Evolutionary conservation across 257 asterid genomes (phyloP).

Genomic region (Sherardia arvensis): DNA sequence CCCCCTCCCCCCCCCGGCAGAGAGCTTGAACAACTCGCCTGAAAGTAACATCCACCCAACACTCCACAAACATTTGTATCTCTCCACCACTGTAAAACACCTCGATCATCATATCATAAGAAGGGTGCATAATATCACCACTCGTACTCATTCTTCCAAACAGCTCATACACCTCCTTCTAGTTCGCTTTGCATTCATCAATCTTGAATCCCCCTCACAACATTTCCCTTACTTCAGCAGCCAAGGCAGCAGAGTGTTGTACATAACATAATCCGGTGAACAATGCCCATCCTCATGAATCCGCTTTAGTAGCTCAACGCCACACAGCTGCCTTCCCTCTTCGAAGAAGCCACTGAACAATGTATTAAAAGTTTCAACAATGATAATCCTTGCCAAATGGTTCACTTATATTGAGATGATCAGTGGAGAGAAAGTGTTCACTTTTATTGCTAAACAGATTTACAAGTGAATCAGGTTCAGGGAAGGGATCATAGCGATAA

Average conservation of each 20-base stretch:
- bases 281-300: slow-evolving; percentile 46
- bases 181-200: slow-evolving; percentile 59
- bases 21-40: slow-evolving; percentile 1
- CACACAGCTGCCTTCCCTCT: slow-evolving; percentile 62
- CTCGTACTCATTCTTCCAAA: slow-evolving; percentile 39
- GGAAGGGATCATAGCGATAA: too few relatives aligned
- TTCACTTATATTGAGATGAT: too few relatives aligned
- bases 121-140: slow-evolving; percentile 19
- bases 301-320: slow-evolving; percentile 37
- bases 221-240: slow-evolving; percentile 66
- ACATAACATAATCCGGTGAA: slow-evolving; percentile 53
- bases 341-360: slow-evolving; percentile 59
- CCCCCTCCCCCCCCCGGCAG: not conserved
- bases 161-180: slow-evolving; percentile 34
- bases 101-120: slow-evolving; percentile 48
- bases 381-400: too few relatives aligned
- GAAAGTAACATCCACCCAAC: not conserved
- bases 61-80: slow-evolving; percentile 4
- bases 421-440: too few relatives aligned
- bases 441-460: too few relatives aligned
- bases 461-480: too few relatives aligned
- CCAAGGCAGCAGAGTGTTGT: slow-evolving; percentile 61
- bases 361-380: slow-evolving; percentile 57
- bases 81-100: slow-evolving; percentile 41
- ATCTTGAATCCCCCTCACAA: slow-evolving; percentile 46